A percentile compares a stretch with the other conserved stretches of the same genome.
These are phyloP conservation scores for Myriangium duriaei DNA, from an alignment of 2,329 filamentous ascomycete species.

Conservation along the genomic window DNA sequence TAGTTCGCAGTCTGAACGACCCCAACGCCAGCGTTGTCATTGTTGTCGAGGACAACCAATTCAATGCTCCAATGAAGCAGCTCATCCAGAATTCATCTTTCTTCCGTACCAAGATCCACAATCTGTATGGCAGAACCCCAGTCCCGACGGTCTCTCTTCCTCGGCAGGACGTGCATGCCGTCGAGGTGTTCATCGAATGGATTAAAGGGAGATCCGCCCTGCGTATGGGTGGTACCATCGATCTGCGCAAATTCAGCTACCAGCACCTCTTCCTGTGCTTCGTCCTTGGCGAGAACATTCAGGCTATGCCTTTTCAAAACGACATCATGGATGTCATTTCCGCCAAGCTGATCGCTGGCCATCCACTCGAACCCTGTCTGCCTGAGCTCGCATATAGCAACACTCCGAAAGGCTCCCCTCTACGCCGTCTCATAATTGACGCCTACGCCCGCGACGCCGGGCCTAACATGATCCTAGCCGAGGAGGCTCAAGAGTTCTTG, in stretches of 20 bases:
- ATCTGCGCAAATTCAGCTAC: neutral
- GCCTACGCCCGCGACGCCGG: constrained; percentile 12
- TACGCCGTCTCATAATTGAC: constrained; percentile 14
- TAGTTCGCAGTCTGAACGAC: neutral
- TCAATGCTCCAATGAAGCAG: neutral
- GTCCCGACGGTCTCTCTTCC: neutral
- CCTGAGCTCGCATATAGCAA: constrained; percentile 12
- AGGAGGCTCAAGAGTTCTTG: neutral
- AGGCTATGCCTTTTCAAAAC: constrained; percentile 3
- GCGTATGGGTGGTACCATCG: neutral
- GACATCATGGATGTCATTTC: constrained; percentile 7
- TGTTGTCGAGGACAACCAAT: neutral
- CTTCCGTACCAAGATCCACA: neutral
- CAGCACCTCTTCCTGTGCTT: constrained; percentile 1
- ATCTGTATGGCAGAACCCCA: neutral
- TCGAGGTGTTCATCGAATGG: neutral
- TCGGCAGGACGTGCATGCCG: neutral
- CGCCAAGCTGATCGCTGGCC: constrained; percentile 3
- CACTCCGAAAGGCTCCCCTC: constrained; percentile 9
- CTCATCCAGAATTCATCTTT: neutral
- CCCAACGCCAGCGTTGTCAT: neutral
- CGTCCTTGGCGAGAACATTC: constrained; percentile 1
- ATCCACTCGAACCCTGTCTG: constrained; percentile 4
- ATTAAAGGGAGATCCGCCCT: neutral
- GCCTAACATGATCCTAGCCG: constrained; percentile 3